Evolutionary conservation across 2,329 filamentous ascomycete species (phyloP).

Genomic region (Talaromyces sp.): DNA sequence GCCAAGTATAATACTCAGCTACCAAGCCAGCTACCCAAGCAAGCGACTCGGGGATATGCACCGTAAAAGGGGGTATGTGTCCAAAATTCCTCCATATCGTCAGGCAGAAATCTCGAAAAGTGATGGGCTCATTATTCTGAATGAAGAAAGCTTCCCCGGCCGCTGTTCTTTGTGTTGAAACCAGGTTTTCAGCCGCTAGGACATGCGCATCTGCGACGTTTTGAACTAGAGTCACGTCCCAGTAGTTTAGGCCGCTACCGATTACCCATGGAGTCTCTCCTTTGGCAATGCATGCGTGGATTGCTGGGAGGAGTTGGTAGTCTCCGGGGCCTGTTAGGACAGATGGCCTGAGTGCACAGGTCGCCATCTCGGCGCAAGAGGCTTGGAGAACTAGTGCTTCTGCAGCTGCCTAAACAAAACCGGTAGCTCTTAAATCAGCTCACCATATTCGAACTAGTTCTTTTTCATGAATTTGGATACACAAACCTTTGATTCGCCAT

Average conservation of each 20-base stretch:
- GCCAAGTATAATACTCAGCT: conserved; percentile 48
- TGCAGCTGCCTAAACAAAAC: conserved; percentile 36
- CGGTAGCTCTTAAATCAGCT: neutral
- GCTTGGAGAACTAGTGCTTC: conserved; percentile 41
- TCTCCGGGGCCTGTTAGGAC: conserved; percentile 45
- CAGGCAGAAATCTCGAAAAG: conserved; percentile 45
- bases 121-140: conserved; percentile 45
- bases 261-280: conserved; percentile 42
- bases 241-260: conserved; percentile 41
- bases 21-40: conserved; percentile 48
- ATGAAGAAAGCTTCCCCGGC: conserved; percentile 47
- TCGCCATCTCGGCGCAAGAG: conserved; percentile 32
- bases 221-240: conserved; percentile 44
- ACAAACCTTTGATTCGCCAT: conserved; percentile 43
- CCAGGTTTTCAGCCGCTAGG: conserved; percentile 43
- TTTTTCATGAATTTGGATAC: neutral
- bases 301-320: conserved; percentile 40
- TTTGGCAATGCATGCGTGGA: conserved; percentile 45
- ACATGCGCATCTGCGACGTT: conserved; percentile 47
- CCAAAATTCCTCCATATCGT: conserved; percentile 49
- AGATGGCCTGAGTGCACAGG: conserved; percentile 43
- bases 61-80: conserved; percentile 44
- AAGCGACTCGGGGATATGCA: conserved; percentile 48
- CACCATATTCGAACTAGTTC: neutral
- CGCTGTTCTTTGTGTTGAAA: conserved; percentile 36